These are phyloP conservation scores for Eutrema salsugineum DNA, from an alignment of 441 rosid species.

Conservation along the genomic window DNA sequence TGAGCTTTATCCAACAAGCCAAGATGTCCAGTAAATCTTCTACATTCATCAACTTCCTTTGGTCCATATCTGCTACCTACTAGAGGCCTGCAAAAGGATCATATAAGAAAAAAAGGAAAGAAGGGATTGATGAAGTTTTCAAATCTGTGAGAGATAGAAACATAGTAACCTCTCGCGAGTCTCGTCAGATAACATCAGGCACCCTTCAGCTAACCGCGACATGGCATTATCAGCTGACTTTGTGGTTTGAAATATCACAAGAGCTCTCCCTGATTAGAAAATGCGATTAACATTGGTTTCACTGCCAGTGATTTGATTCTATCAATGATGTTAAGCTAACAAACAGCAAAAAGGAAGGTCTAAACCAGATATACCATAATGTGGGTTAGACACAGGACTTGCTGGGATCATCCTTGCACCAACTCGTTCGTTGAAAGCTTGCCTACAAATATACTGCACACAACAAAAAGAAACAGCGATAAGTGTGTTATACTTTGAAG, in stretches of 20 bases:
- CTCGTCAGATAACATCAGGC: conserved; percentile 31
- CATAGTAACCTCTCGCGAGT: conserved; percentile 13
- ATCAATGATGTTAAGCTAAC: background rate
- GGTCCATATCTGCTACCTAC: conserved; percentile 5
- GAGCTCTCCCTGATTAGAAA: conserved; percentile 41
- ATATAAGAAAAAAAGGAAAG: background rate
- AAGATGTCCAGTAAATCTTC: conserved; percentile 12
- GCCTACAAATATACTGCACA: conserved; percentile 44
- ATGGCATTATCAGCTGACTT: conserved; percentile 43
- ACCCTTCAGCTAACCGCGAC: conserved; percentile 27
- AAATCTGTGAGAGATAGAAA: background rate
- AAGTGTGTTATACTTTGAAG: background rate
- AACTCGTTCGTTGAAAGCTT: conserved; percentile 42
- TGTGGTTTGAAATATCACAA: conserved; percentile 45
- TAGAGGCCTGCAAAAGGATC: conserved; percentile 11
- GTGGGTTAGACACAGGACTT: conserved; percentile 32
- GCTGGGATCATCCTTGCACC: conserved; percentile 42
- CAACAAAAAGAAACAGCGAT: background rate
- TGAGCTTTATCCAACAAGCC: background rate
- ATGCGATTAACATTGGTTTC: background rate
- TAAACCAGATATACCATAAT: conserved; percentile 36
- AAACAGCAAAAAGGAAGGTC: background rate
- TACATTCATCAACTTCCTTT: background rate
- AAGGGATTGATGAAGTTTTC: background rate
- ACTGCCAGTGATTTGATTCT: background rate